A percentile compares a stretch with the other conserved stretches of the same genome.
These are phyloP conservation scores for Nicotiana tabacum DNA, from an alignment of 257 asterid genomes.

Conservation along the genomic window DNA sequence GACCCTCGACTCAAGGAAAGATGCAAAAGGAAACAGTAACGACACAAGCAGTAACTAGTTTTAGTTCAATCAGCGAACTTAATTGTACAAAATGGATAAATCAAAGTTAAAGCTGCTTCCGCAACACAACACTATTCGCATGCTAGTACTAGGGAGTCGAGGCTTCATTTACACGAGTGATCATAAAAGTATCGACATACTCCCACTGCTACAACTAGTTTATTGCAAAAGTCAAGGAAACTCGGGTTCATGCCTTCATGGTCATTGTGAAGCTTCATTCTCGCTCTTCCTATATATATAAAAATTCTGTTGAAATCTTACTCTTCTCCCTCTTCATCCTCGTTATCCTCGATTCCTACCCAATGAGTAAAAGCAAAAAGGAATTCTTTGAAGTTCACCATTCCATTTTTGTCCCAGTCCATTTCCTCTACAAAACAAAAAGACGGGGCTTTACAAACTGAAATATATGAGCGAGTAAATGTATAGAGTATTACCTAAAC, in stretches of 20 bases:
- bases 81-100: not conserved
- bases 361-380: conserved; percentile 85
- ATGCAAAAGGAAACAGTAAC: too few relatives aligned
- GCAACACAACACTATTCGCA: not conserved
- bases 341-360: conserved; percentile 78
- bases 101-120: not conserved
- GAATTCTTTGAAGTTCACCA: conserved; percentile 85
- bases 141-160: not conserved
- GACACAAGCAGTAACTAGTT: too few relatives aligned
- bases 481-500: not conserved
- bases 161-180: conserved; percentile 3
- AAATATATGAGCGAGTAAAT: not conserved
- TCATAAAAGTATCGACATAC: not conserved
- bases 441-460: not conserved
- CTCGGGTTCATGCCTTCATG: not conserved
- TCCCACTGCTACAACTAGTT: not conserved
- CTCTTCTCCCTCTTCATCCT: conserved; percentile 46
- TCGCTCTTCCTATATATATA: not conserved
- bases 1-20: too few relatives aligned
- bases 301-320: not conserved
- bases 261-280: not conserved
- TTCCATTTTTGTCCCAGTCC: conserved; percentile 97
- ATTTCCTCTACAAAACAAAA: conserved; percentile 69
- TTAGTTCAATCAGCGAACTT: not conserved
- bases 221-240: not conserved